phyloP scores from a whole-genome alignment of 495 filamentous ascomycete genomes.

The Neurospora hispaniola region DNA sequence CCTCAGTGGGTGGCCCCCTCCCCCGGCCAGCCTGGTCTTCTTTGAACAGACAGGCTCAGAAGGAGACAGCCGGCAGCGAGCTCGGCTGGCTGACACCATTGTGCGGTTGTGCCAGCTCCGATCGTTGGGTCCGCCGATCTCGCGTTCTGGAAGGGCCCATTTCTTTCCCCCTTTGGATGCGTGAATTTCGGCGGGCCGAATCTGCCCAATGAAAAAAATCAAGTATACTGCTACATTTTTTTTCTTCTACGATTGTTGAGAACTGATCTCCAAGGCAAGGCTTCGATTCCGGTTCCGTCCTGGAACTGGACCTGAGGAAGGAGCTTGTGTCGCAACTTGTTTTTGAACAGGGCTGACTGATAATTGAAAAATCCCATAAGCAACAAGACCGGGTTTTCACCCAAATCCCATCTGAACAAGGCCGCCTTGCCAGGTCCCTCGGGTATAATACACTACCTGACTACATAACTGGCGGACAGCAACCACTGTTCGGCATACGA shows the following conservation, averaged over 20 bases:
- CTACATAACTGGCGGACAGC: background rate
- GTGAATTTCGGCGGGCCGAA: background rate
- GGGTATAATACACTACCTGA: background rate
- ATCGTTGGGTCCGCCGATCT: slow-evolving; percentile 3
- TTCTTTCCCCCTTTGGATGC: background rate
- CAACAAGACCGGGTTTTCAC: background rate
- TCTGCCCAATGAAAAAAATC: background rate
- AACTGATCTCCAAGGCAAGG: background rate
- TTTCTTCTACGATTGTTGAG: background rate
- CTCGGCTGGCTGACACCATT: background rate
- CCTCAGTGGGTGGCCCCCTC: too few relatives aligned
- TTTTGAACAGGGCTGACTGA: background rate
- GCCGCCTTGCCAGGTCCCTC: background rate
- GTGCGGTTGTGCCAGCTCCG: background rate
- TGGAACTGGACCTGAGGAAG: background rate
- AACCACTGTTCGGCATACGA: background rate
- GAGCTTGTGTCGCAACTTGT: background rate
- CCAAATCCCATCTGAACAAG: background rate
- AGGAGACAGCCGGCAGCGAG: background rate
- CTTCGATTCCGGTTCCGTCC: background rate
- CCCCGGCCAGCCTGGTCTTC: background rate
- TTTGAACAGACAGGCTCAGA: background rate
- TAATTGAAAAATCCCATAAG: background rate
- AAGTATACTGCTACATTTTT: too few relatives aligned
- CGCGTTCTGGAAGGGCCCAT: slow-evolving; percentile 17